Evolutionary conservation across 1,284 basidiomycete genomes (phyloP).

Genomic region (Stereum hirsutum): DNA sequence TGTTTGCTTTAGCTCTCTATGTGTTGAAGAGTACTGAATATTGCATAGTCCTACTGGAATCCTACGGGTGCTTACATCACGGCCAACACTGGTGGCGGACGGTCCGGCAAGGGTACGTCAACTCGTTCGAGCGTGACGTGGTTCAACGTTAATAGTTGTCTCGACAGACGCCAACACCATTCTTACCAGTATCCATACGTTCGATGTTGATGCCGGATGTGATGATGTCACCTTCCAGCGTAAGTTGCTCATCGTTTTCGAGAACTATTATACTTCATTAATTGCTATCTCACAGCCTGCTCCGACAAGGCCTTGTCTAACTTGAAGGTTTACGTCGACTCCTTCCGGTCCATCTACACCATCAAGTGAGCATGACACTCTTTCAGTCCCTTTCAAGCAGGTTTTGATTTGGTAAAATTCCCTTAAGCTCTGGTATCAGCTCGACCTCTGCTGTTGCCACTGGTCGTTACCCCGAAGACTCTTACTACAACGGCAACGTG

Average conservation of each 20-base stretch:
- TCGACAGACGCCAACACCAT: slow-evolving; percentile 39
- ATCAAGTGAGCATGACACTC: too few species aligned
- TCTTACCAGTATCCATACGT: slow-evolving; percentile 34
- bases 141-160: too few species aligned
- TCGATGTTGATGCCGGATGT: slow-evolving; percentile 23
- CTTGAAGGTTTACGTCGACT: slow-evolving; percentile 41
- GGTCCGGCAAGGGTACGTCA: slow-evolving; percentile 35
- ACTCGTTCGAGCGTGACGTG: too few species aligned
- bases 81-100: slow-evolving; percentile 33
- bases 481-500: slow-evolving; percentile 45
- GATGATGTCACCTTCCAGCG: slow-evolving; percentile 47
- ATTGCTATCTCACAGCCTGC: too few species aligned
- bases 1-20: slow-evolving; percentile 2
- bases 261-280: too few species aligned
- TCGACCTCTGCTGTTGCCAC: slow-evolving; percentile 34
- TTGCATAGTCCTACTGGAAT: slow-evolving; percentile 32
- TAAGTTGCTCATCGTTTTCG: too few species aligned
- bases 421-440: slow-evolving; percentile 30
- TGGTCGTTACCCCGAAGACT: slow-evolving; percentile 48
- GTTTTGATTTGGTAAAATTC: too few species aligned
- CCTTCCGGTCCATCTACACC: slow-evolving; percentile 43
- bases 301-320: slow-evolving; percentile 49
- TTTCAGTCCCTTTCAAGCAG: too few species aligned
- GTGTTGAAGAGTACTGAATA: not conserved
- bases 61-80: slow-evolving; percentile 25